These are phyloP conservation scores for Pestalotiopsis fici DNA, from an alignment of 2,329 filamentous ascomycete genomes.

Conservation along the genomic window DNA sequence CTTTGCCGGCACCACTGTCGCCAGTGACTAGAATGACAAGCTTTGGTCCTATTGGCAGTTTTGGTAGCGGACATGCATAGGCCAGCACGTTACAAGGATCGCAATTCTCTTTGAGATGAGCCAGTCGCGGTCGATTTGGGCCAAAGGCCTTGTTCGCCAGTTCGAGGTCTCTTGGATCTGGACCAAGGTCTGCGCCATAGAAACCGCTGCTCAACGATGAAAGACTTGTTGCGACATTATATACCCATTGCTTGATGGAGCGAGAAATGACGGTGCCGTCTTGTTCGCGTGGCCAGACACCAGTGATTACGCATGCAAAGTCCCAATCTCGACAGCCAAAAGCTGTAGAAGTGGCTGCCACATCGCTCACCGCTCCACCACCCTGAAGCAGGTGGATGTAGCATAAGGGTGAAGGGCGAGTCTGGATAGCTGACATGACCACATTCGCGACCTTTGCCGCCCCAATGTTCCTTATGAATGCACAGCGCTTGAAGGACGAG, in stretches of 20 bases:
- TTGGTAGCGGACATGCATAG: constrained; percentile 56
- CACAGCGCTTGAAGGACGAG: constrained; percentile 64
- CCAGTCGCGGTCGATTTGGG: constrained; percentile 48
- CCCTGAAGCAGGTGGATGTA: constrained; percentile 66
- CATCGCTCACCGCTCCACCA: constrained; percentile 50
- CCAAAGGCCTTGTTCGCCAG: constrained; percentile 60
- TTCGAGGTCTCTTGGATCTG: constrained; percentile 55
- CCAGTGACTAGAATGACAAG: constrained; percentile 61
- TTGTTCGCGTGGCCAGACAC: constrained; percentile 58
- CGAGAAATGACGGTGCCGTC: constrained; percentile 43
- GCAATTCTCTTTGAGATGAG: constrained; percentile 46
- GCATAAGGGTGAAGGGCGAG: constrained; percentile 52
- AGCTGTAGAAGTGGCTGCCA: constrained; percentile 47
- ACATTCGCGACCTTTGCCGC: constrained; percentile 27
- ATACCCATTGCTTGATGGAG: constrained; percentile 54
- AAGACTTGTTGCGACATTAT: constrained; percentile 46
- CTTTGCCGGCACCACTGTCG: constrained; percentile 57
- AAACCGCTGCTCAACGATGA: constrained; percentile 50
- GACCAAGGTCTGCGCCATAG: constrained; percentile 64
- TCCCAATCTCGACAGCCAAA: constrained; percentile 67
- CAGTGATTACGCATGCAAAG: constrained; percentile 65
- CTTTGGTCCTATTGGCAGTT: constrained; percentile 33
- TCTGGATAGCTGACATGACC: constrained; percentile 46
- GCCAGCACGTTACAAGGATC: constrained; percentile 54
- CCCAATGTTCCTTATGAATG: constrained; percentile 57